phyloP scores from a whole-genome alignment of 140 eudicot genomes.

The Eryngium alpinum region DNA sequence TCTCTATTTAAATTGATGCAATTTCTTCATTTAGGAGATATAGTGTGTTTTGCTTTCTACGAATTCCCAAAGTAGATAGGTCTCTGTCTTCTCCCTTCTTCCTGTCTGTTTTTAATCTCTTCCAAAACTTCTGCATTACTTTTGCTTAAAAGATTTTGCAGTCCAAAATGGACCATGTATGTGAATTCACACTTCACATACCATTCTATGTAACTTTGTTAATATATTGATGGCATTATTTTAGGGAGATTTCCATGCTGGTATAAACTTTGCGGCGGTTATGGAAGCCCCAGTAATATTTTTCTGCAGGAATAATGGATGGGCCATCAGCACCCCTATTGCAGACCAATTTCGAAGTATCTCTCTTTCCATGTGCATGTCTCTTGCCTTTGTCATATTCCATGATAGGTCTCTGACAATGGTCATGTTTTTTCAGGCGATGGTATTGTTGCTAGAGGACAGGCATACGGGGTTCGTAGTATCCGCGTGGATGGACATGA shows the following conservation, averaged over 20 bases:
- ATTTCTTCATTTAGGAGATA: too few relatives aligned
- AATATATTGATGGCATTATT: not conserved
- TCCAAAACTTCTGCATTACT: not conserved
- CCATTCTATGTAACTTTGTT: too few relatives aligned
- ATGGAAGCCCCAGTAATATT: slow-evolving; percentile 82
- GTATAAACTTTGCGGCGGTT: slow-evolving; percentile 78
- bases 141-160: not conserved
- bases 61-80: too few relatives aligned
- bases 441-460: slow-evolving; percentile 84
- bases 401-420: slow-evolving; percentile 1
- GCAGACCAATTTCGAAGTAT: slow-evolving; percentile 71
- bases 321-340: slow-evolving; percentile 92
- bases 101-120: not conserved
- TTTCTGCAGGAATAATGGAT: slow-evolving; percentile 87
- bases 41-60: too few relatives aligned
- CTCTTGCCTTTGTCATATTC: not conserved
- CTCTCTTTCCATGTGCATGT: not conserved
- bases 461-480: slow-evolving; percentile 77
- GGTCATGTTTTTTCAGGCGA: slow-evolving; percentile 50
- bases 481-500: slow-evolving; percentile 91
- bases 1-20: too few relatives aligned
- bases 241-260: slow-evolving; percentile 95
- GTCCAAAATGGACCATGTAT: not conserved
- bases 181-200: too few relatives aligned
- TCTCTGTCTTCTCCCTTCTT: not conserved